Evolutionary conservation across 192 early-diverging fungal genomes (phyloP).

Genomic region (Funneliformis geosporum): DNA sequence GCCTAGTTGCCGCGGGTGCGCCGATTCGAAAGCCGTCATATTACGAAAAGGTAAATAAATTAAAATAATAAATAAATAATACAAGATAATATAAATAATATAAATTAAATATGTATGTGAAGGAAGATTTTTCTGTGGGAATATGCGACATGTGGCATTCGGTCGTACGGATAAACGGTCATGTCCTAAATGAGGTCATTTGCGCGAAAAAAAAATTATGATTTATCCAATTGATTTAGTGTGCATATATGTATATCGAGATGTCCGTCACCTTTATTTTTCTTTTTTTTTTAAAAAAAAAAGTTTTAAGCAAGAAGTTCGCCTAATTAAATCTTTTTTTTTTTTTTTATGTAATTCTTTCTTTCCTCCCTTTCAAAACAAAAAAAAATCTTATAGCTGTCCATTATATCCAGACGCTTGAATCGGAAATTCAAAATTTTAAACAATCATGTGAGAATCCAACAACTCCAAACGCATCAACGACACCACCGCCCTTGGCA

Average conservation of each 20-base stretch:
- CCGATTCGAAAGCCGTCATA: constrained; percentile 47
- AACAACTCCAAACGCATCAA: background rate
- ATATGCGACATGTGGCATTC: too few species aligned
- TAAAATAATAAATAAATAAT: background rate
- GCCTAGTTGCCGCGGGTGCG: constrained; percentile 38
- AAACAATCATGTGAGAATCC: background rate
- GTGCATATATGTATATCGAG: too few species aligned
- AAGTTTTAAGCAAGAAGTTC: too few species aligned
- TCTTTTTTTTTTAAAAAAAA: too few species aligned
- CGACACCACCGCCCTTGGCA: background rate
- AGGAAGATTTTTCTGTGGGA: too few species aligned
- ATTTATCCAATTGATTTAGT: too few species aligned
- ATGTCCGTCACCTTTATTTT: too few species aligned
- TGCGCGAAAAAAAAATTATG: too few species aligned
- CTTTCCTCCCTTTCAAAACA: too few species aligned
- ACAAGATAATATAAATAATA: background rate
- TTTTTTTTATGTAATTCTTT: background rate
- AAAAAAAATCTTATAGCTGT: background rate
- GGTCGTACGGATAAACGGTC: too few species aligned
- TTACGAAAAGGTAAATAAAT: constrained; percentile 39
- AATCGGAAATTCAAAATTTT: constrained; percentile 5
- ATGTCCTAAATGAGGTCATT: too few species aligned
- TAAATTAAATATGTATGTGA: background rate
- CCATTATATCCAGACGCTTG: constrained; percentile 12
- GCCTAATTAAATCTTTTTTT: background rate